A percentile compares a stretch with the other conserved stretches of the same genome.
Evolutionary conservation across 345 rosid species (phyloP).

Genomic region (Tarenaya hassleriana): DNA sequence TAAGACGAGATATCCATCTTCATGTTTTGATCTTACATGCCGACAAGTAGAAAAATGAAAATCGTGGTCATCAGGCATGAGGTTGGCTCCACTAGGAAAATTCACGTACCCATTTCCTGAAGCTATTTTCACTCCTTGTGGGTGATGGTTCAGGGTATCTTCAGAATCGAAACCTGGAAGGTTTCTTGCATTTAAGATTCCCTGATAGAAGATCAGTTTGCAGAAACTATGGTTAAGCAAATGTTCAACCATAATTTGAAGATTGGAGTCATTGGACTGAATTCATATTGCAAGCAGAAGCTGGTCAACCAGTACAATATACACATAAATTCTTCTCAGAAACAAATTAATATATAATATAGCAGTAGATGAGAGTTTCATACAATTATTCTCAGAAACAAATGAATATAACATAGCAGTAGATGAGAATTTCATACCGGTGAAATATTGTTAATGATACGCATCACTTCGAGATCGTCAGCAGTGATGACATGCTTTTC

Average conservation of each 20-base stretch:
- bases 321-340: no score
- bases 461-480: slow-evolving; percentile 37
- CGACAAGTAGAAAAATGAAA: no score
- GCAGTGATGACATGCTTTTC: slow-evolving; percentile 41
- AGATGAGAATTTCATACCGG: not conserved
- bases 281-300: no score
- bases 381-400: slow-evolving; percentile 11
- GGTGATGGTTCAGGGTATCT: slow-evolving; percentile 35
- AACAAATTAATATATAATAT: not conserved
- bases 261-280: no score
- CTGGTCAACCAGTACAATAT: no score
- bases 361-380: not conserved
- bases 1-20: no score
- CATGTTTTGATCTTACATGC: not conserved
- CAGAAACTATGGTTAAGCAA: not conserved
- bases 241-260: no score
- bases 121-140: slow-evolving; percentile 37
- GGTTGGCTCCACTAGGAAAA: slow-evolving; percentile 9
- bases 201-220: slow-evolving; percentile 37
- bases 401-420: not conserved
- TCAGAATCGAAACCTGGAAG: slow-evolving; percentile 41
- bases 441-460: slow-evolving; percentile 34
- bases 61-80: not conserved
- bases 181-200: slow-evolving; percentile 41
- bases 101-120: slow-evolving; percentile 41